Conservation (phyloP, 2,329 filamentous ascomycete genomes). For the Aureobasidium melanogenum region DNA sequence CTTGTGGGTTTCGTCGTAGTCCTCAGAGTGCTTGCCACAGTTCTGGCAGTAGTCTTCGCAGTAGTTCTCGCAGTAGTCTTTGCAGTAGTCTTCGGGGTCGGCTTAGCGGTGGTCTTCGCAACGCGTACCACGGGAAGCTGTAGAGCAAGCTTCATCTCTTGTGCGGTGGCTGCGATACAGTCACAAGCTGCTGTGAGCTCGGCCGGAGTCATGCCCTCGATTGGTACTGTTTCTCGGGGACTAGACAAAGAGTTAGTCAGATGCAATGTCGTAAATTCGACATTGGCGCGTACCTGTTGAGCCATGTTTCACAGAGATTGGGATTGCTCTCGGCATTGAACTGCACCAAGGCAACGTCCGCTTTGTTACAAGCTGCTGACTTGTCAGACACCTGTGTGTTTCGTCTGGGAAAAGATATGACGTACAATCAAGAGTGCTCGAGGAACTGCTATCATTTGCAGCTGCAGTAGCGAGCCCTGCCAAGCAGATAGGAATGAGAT, state of each 20-base stretch:
- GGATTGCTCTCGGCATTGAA: neutral
- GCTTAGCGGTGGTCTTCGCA: neutral
- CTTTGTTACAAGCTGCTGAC: neutral
- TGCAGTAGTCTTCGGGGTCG: neutral
- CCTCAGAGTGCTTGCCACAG: neutral
- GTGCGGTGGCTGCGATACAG: neutral
- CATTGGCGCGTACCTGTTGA: neutral
- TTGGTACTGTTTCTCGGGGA: neutral
- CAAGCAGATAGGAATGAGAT: neutral
- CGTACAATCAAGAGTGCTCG: neutral
- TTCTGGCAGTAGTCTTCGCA: neutral
- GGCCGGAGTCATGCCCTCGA: neutral
- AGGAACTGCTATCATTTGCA: neutral
- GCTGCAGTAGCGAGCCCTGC: neutral
- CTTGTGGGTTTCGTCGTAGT: neutral
- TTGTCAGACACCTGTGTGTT: neutral
- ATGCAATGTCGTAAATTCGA: neutral
- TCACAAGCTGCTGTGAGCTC: constrained; percentile 3
- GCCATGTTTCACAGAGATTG: neutral
- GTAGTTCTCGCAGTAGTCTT: constrained; percentile 2
- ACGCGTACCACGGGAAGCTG: neutral
- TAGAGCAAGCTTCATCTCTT: neutral
- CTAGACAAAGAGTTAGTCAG: neutral
- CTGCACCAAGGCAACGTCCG: neutral
- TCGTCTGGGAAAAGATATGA: neutral